Evolutionary conservation across 164 flowering plant species (phyloP), one percentile per base, ranked within the genome.

Genomic region (Magnolia officinalis): DNA sequence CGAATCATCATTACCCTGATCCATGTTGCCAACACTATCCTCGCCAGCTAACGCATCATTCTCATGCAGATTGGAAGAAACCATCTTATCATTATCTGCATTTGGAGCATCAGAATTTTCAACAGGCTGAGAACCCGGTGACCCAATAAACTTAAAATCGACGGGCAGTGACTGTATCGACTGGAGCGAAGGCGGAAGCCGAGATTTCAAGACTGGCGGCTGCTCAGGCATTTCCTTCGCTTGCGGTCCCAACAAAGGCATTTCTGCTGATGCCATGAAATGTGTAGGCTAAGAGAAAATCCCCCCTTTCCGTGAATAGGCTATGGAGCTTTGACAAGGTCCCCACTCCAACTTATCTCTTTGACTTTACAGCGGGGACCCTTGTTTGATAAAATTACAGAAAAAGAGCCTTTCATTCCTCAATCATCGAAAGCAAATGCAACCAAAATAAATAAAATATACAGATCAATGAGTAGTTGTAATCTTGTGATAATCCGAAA

Each of bases 111-210:
- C 66, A 51, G 72, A 37, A 23, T 58, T 71, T 45, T 18, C 71
- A 23, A 67, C 31, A 6, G 37, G 37, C 67, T 37, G 63, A 74
- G 84, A 74, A 13, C 70, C 29, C 0, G 85, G 82, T 18, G 85
- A 80, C 66, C 84, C 85, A 19, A 67, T 72, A 69, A 83, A 84
- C 82, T 83, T 82, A 74, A 78, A 86, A 77, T 86, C 87, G 68
- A 70, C 88, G 7, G 97, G 94, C 83, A 90, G 79, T 11, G 93
- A 87, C 71, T 82, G 83, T 78, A 86, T 82, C 0, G 89, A 79
- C 79, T 88, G 84, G 29, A 88, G 72, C 20, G 84, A 73, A 76
- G 90, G 84, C 6, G 79, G 64, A 55, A 76, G 78, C 77, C 45
- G 78, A 13, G 82, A 50, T 66, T 80, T 83, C 23, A 71, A 50